Evolutionary conservation across 176 grass and related monocot genomes (phyloP).

Genomic region (Ensete ventricosum): DNA sequence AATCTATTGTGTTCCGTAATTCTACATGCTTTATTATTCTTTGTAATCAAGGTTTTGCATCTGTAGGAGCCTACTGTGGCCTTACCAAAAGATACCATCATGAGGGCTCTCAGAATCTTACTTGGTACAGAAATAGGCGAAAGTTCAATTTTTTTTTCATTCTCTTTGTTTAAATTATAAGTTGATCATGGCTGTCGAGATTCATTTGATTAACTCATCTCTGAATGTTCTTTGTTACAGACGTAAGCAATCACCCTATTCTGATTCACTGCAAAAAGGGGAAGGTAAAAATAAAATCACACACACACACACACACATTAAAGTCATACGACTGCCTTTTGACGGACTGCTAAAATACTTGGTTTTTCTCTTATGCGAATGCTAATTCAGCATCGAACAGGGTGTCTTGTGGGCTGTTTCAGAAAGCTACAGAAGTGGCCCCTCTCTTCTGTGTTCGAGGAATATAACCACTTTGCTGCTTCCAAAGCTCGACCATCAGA

Average conservation of each 20-base stretch:
- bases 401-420: conserved; percentile 52
- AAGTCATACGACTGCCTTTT: background rate
- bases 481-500: conserved; percentile 38
- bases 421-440: conserved; percentile 55
- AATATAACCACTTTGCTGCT: conserved; percentile 37
- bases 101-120: conserved; percentile 48
- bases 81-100: conserved; percentile 53
- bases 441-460: conserved; percentile 56
- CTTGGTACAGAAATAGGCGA: conserved; percentile 44
- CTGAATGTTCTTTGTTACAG: conserved; percentile 26
- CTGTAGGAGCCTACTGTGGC: conserved; percentile 39
- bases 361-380: background rate
- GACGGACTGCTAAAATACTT: background rate
- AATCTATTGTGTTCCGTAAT: background rate
- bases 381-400: conserved; percentile 44
- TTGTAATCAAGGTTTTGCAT: conserved; percentile 12
- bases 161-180: background rate
- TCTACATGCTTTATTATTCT: conserved; percentile 4
- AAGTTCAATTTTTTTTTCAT: background rate
- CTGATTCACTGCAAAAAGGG: conserved; percentile 69
- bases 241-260: conserved; percentile 60
- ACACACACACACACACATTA: background rate
- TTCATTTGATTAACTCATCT: conserved; percentile 17
- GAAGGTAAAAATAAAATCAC: conserved; percentile 35
- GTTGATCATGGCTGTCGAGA: background rate